Evolutionary conservation across 192 early-diverging fungal genomes (phyloP).

Genomic region (Coemansia sp.): DNA sequence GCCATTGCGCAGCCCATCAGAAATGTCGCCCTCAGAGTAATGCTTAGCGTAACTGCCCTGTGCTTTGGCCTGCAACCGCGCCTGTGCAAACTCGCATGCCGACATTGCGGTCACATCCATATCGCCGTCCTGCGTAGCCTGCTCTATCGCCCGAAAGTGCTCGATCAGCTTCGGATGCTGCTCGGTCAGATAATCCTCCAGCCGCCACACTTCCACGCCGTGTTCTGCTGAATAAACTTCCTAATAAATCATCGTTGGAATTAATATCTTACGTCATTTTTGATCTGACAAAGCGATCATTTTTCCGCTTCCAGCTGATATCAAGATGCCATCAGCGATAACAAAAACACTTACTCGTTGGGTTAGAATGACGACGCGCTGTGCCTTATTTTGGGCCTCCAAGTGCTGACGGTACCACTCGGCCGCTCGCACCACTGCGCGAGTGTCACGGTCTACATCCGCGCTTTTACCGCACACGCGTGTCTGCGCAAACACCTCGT

Average conservation of each 20-base stretch:
- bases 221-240: neutral
- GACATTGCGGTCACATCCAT: conserved; percentile 47
- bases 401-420: conserved; percentile 65
- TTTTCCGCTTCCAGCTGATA: neutral
- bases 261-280: neutral
- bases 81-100: conserved; percentile 33
- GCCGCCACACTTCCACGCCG: conserved; percentile 24
- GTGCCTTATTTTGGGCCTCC: conserved; percentile 15
- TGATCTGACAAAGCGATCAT: neutral
- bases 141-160: conserved; percentile 53
- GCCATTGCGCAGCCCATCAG: conserved; percentile 40
- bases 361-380: conserved; percentile 23
- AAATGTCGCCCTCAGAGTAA: conserved; percentile 25
- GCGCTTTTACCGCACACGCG: conserved; percentile 13
- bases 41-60: conserved; percentile 21
- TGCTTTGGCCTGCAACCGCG: conserved; percentile 28
- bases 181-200: conserved; percentile 46
- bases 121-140: conserved; percentile 57
- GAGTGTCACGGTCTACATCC: conserved; percentile 54
- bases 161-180: conserved; percentile 52
- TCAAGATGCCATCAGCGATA: conserved; percentile 20
- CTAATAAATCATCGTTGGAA: neutral
- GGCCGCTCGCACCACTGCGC: conserved; percentile 57
- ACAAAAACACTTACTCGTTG: conserved; percentile 15
- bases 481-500: conserved; percentile 63